Evolutionary conservation across 306 rosid genomes (phyloP), one percentile per base, ranked within the genome.

Genomic region (Pueraria montana): DNA sequence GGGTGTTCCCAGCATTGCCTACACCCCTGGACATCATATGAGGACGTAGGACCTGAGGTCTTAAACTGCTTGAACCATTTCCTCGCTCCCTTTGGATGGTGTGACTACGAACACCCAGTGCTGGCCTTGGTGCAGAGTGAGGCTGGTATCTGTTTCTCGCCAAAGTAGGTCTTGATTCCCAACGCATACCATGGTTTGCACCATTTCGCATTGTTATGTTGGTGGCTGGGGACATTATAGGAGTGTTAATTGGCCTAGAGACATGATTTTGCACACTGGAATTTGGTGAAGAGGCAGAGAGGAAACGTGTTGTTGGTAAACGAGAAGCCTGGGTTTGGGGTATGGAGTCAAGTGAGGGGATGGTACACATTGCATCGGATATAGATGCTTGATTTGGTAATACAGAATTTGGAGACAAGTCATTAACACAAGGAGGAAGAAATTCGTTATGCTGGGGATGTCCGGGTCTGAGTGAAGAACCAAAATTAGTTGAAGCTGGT

Each of bases 51-150:
- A 74, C 4, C 23, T 14, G 78, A 17, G 86, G 70, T 69, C 90
- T 67, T 34, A 78, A 74, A 79, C 45, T 79, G 67, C 79, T 79
- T 71, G 50, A 27, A 32, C 38, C 74, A 21, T 53, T 84, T 79
- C 56, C 84, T 75, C 84, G 86, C 62, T 73, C 89, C 82, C 73
- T 88, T 72, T 83, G 88, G 79, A 78, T 80, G 82, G 59, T 48
- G 74, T 64, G 82, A 66, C 66, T 48, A 6, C 68, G 88, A 17
- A 78, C 88, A 80, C 91, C 87, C 59, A 76, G 80, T 26, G n/a
- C 27, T 27, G 78, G 85, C 66, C 45, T 84, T 3, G 92, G 61
- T 43, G 49, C 68, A 40, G 68, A 9, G 69, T 38, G 74, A 0
- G 78, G 75, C 5, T 40, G 91, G 85, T 24, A 20, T 82, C 92